Percentiles rank a stretch among this genome's conserved stretches.
phyloP scores from a whole-genome alignment of 768 basidiomycete species.

The Kwoniella bestiolae region DNA sequence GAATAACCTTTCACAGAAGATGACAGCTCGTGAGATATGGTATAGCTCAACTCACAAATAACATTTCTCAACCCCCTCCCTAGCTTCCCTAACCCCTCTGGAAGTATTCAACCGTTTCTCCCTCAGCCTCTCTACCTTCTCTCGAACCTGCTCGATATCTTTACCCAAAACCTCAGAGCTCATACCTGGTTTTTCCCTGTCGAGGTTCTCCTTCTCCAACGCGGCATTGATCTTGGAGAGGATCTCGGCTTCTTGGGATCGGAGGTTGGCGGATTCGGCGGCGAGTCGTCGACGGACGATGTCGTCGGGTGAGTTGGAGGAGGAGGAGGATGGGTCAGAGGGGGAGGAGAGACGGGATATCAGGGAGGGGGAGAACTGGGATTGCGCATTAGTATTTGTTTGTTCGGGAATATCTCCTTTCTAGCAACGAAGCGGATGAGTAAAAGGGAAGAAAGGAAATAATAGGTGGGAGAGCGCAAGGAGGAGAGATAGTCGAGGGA shows the following conservation, averaged over 20 bases:
- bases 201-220: constrained; percentile 57
- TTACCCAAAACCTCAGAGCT: constrained; percentile 49
- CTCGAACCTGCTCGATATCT: constrained; percentile 57
- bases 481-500: too few species aligned
- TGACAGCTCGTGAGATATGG: background rate
- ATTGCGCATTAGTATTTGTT: background rate
- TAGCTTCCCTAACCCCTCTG: constrained; percentile 45
- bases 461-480: too few species aligned
- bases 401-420: too few species aligned
- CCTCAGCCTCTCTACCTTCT: constrained; percentile 55
- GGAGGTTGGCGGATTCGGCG: constrained; percentile 53
- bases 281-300: constrained; percentile 48
- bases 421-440: too few species aligned
- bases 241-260: constrained; percentile 54
- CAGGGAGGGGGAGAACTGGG: constrained; percentile 56
- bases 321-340: constrained; percentile 17
- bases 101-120: constrained; percentile 43
- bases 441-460: too few species aligned
- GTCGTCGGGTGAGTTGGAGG: constrained; percentile 37
- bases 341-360: constrained; percentile 55
- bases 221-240: constrained; percentile 51
- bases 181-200: constrained; percentile 55
- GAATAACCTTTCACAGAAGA: background rate
- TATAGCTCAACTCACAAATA: constrained; percentile 49
- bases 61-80: constrained; percentile 53